Conservation (phyloP, 441 rosid genomes). For the Arabidopsis hybrid region DNA sequence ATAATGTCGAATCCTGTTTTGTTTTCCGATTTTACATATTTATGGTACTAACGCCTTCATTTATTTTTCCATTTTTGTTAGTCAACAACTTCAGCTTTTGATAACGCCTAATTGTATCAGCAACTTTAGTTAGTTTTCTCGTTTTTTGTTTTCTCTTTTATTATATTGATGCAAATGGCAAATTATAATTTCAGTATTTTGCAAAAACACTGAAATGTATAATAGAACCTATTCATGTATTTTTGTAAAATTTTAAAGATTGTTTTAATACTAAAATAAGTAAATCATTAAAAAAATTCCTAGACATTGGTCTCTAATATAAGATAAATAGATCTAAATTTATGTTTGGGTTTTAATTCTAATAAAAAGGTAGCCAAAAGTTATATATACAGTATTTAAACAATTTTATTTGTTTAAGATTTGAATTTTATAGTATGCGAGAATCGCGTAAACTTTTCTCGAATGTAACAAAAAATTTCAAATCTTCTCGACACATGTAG, state of each 20-base stretch:
- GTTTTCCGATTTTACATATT: slow-evolving; percentile 9
- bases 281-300: neutral
- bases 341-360: neutral
- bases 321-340: neutral
- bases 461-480: neutral
- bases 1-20: slow-evolving; percentile 28
- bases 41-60: slow-evolving; percentile 20
- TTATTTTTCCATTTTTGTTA: slow-evolving; percentile 17
- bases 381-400: too few species aligned
- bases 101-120: slow-evolving; percentile 24
- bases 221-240: neutral
- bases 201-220: neutral
- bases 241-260: too few species aligned
- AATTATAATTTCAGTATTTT: neutral
- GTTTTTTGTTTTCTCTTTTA: neutral
- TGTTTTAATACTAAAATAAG: neutral
- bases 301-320: neutral
- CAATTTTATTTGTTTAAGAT: neutral
- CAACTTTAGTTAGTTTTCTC: slow-evolving; percentile 10
- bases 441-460: neutral
- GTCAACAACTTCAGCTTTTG: slow-evolving; percentile 31
- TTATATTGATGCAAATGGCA: neutral
- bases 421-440: neutral
- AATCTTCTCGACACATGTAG: neutral
- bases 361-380: too few species aligned